Base-by-base conservation (phyloP, 2,329 filamentous ascomycete genomes). In the Fusarium mundagurra region DNA sequence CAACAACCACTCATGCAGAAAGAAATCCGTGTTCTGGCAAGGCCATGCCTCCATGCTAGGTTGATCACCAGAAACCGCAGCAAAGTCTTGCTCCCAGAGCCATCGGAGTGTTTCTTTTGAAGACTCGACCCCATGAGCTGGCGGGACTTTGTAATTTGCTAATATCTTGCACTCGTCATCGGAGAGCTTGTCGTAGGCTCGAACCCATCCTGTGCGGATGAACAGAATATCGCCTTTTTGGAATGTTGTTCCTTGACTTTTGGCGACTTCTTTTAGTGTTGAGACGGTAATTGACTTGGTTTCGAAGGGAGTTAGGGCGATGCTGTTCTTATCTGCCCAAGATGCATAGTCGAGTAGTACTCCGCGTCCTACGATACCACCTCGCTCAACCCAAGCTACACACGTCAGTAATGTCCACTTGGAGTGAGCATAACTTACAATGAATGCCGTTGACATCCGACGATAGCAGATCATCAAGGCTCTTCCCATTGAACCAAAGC, bases 1-100 rank as follows among this genome's bases (percentile, higher is more conserved):
- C 3, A 88, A 77, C 17, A 86, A 70, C 81, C 83, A 86, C 71
- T 87, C 84, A 61, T 88, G 86, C 6, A 83, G 67, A 48, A 69
- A 77, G 44, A 69, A 80, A 74, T 82, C 65, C 43, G 77, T 61
- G 34, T 81, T 77, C 54, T 82, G 64, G 36, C 82, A 77, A 13
- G 85, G 84, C 74, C 85, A 87, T 7, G 86, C 86, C 74, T 91
- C 89, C 69, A 89, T 87, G 10, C 79, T 70, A 0, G 88, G 86
- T 55, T 85, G 84, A 66, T 92, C 89, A 6, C 88, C 88, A 0
- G 86, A 89, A 1, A 90, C 85, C 4, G 89, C 89, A 0, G 88
- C 82, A 72, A 91, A 90, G 20, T 57, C 65, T 11, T 86, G 83
- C 61, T 90, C 86, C 88, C 89, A 91, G 24, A 91, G 81, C 89